Percentiles rank a stretch among this genome's conserved stretches.
phyloP scores from a whole-genome alignment of 139 green algal genomes.

The Tetratostichococcus sp. region DNA sequence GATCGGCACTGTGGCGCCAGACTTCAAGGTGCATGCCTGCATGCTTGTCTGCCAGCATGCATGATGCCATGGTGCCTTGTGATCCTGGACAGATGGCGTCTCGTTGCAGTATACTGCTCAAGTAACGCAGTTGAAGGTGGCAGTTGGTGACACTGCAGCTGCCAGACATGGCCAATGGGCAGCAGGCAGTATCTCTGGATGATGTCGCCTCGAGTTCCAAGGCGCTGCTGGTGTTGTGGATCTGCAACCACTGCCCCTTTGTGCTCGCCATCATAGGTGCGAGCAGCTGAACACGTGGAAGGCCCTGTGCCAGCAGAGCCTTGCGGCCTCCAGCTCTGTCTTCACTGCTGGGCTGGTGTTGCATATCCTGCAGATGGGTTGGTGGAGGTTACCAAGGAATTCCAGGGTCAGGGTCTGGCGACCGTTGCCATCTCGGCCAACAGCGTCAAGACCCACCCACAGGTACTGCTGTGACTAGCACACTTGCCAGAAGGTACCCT shows the following conservation, averaged over 20 bases:
- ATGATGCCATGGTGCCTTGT: too few species aligned
- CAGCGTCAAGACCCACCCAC: constrained; percentile 58
- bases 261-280: constrained; percentile 63
- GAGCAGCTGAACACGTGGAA: too few species aligned
- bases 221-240: constrained; percentile 61
- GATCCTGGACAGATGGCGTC: too few species aligned
- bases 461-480: constrained; percentile 22
- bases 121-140: too few species aligned
- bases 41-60: too few species aligned
- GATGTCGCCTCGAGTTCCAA: not conserved
- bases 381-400: constrained; percentile 47
- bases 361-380: constrained; percentile 30
- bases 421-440: constrained; percentile 78
- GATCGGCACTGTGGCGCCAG: not conserved
- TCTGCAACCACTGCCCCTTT: constrained; percentile 84
- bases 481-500: too few species aligned
- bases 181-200: not conserved
- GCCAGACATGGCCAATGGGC: not conserved
- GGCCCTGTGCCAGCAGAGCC: too few species aligned
- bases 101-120: too few species aligned
- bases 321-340: too few species aligned
- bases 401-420: constrained; percentile 49
- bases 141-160: not conserved
- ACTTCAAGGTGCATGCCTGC: constrained; percentile 8
- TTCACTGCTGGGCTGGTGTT: too few species aligned